Base-by-base conservation (phyloP, 2,329 filamentous ascomycete genomes). In the Fusarium robinianum region DNA sequence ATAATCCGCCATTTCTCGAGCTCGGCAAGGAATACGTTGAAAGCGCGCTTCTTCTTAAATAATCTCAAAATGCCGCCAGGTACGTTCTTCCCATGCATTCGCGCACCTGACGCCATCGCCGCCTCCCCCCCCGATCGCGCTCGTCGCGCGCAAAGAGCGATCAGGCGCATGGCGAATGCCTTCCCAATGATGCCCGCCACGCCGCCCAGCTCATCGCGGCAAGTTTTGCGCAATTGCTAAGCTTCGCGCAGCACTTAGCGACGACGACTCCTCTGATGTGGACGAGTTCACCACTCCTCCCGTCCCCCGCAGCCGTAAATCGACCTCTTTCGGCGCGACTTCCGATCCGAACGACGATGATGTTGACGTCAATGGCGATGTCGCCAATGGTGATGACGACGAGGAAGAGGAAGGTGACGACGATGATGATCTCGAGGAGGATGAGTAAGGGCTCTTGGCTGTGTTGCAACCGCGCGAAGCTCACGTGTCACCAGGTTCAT, bases 401-500 rank as follows among this genome's bases (percentile, higher is more conserved):
- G 67, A 65, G 0, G 65, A 65, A 5, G 67, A 63, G 3, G 66
- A 67, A 0, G 66, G 64, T 1, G 70, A 68, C 5, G 63, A 67
- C n/a, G 62, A 66, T 23, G 55, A 75, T 21, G 64, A 67, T 11
- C 62, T 70, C 12, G 63, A 63, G 14, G 80, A 74, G 3, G 75
- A 73, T 23, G 70, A 72, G 63, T 74, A 69, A 30, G 70, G 63
- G 2, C 14, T 39, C 54, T 64, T 55, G 59, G 43, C 40, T 51
- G 27, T 12, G 18, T 38, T 49, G 7, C 45, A 21, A 12, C 8
- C 1, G 17, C n/a, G 11, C 31, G 46, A 47, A 25, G 65, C 53
- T 59, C 8, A 64, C 21, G 44, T 40, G 6, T 14, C 21, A 6
- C n/a, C 53, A 88, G 85, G 61, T 91, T 79, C 58, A 78, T 88